Conservation (phyloP, 169 alveolate species). For the Cryptosporidium bovis region DNA sequence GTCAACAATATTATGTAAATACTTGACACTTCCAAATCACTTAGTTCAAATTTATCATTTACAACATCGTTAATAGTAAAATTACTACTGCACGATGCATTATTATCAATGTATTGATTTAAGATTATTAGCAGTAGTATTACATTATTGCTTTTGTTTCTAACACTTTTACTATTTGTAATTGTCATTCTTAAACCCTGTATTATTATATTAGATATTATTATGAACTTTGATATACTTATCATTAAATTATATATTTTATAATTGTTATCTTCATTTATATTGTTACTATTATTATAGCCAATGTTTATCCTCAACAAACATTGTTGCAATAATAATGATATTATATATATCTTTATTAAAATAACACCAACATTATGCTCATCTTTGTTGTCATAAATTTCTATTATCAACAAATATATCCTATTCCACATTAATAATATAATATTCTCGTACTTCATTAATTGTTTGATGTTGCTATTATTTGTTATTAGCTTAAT, state of each 20-base stretch:
- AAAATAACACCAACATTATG: not conserved
- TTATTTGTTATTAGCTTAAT: not conserved
- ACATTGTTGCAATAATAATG: conserved; percentile 3
- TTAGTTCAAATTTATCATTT: not conserved
- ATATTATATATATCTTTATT: conserved; percentile 3
- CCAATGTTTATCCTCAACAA: not conserved
- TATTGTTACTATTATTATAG: not conserved
- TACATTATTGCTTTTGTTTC: not conserved
- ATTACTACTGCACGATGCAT: not conserved
- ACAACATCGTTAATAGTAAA: not conserved
- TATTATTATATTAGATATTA: not conserved
- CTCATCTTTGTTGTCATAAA: not conserved
- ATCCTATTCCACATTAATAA: conserved; percentile 18
- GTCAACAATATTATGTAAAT: conserved; percentile 13
- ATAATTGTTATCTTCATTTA: not conserved
- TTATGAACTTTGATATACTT: conserved; percentile 15
- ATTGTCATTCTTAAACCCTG: not conserved
- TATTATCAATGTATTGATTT: not conserved
- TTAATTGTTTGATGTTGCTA: not conserved
- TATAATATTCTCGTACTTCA: not conserved
- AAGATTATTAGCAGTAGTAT: not conserved
- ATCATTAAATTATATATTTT: not conserved
- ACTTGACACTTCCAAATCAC: not conserved
- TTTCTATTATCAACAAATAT: not conserved
- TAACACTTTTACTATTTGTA: not conserved